phyloP scores from a whole-genome alignment of 768 basidiomycete genomes.

The Leucocoprinus leucothites region DNA sequence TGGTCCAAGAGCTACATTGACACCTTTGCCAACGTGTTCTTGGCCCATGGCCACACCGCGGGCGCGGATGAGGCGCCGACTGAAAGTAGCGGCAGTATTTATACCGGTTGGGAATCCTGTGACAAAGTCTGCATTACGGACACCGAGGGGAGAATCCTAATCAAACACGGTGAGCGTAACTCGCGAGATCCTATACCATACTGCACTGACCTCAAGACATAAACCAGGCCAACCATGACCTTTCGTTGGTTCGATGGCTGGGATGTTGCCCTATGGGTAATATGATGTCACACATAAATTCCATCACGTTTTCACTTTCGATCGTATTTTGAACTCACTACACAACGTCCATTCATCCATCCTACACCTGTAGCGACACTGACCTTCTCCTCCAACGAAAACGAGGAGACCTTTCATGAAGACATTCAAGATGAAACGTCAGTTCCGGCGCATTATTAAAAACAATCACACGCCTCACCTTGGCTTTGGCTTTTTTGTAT shows the following conservation, averaged over 20 bases:
- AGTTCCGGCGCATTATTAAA: slow-evolving; percentile 3
- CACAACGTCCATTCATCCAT: slow-evolving; percentile 64
- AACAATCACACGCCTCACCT: slow-evolving; percentile 34
- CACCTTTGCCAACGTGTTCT: slow-evolving; percentile 83
- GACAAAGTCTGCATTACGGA: slow-evolving; percentile 70
- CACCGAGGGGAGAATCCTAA: slow-evolving; percentile 73
- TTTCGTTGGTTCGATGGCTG: slow-evolving; percentile 39
- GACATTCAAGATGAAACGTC: slow-evolving; percentile 12
- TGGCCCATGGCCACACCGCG: slow-evolving; percentile 78
- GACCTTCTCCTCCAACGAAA: slow-evolving; percentile 63
- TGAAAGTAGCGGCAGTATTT: slow-evolving; percentile 78
- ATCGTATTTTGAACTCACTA: slow-evolving; percentile 38
- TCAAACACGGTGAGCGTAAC: neutral
- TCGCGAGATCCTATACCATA: neutral
- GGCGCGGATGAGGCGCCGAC: slow-evolving; percentile 71
- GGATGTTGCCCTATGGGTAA: slow-evolving; percentile 49
- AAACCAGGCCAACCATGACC: slow-evolving; percentile 60
- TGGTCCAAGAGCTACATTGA: slow-evolving; percentile 73
- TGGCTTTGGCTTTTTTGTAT: slow-evolving; percentile 51
- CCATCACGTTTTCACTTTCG: neutral
- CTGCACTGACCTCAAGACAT: slow-evolving; percentile 56
- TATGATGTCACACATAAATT: neutral
- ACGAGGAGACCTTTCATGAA: slow-evolving; percentile 37
- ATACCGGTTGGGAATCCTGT: slow-evolving; percentile 84
- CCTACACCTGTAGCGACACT: slow-evolving; percentile 65